Evolutionary conservation across 352 stramenopile species (phyloP), one percentile per base, ranked within the genome.

Genomic region (Pythium pyrilobum): DNA sequence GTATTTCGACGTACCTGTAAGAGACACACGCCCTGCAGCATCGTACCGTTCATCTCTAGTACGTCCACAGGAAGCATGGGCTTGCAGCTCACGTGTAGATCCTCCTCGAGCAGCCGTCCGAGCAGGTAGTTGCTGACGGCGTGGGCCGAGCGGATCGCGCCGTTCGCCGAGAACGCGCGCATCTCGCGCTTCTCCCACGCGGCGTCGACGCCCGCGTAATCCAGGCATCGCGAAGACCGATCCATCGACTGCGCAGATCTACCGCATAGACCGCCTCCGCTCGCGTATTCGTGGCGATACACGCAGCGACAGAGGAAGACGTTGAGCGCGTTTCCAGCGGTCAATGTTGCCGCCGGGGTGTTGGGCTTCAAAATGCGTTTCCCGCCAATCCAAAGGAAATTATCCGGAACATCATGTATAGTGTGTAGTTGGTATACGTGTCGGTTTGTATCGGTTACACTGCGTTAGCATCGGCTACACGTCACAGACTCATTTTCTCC

Each of bases 21-120:
- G 43, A 91, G 74, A 52, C 79, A 91, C 48, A 74, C 71, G 48
- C 82, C 82, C 52, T 87, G 57, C 23, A 92, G 62, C 23, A 70
- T 77, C 23, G 69, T 67, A 21, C 67, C 62, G 29, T 91, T 62
- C 40, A 90, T 54, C 31, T 70, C 59, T 0, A 56, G 60, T 3
- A 89, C 63, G 41, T 81, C 53, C 2, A 39, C 13, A 5, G 80
- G 82, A 24, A 92, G 71, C 52, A 70, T 77, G 12, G 82, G 76
- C 24, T 40, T 54, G 51, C 80, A 92, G 56, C 77, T 89, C 43
- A 82, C 56, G 38, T 85, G 74, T 59, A 89, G 52, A 67, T 89
- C 76, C 39, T 77, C 75, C 32, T 75, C 69, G 29, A 89, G 46
- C 38, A 89, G 64, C n/a, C 68, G 63, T 0, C 76, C 78, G 28